phyloP scores from a whole-genome alignment of 495 filamentous ascomycete species.

The Astrocystis sublimbata region DNA sequence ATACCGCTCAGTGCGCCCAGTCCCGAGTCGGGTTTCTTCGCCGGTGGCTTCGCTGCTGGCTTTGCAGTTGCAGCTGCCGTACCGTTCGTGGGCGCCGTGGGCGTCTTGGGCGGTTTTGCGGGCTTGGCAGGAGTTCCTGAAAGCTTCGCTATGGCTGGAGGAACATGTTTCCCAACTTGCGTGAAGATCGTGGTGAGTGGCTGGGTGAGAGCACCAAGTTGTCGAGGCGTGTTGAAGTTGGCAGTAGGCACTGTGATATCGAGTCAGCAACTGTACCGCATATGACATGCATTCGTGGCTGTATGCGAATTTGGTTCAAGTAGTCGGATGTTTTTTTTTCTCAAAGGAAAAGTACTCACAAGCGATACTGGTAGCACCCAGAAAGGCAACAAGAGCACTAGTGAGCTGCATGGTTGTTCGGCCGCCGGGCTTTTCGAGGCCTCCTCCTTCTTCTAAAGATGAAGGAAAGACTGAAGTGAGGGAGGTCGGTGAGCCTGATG shows the following conservation, averaged over 20 bases:
- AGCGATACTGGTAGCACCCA: constrained; percentile 8
- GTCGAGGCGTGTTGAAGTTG: not conserved
- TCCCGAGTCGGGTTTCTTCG: not conserved
- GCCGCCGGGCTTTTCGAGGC: not conserved
- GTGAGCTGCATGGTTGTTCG: constrained; percentile 4
- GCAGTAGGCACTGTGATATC: not conserved
- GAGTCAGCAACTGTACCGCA: not conserved
- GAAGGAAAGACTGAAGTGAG: not conserved
- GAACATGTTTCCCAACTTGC: constrained; percentile 10
- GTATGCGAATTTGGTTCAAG: not conserved
- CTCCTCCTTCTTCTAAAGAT: not conserved
- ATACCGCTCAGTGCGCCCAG: constrained; percentile 7
- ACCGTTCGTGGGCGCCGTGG: not conserved
- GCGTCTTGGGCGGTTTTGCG: not conserved
- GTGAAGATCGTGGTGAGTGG: not conserved
- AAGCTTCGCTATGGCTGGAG: not conserved
- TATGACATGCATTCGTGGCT: not conserved
- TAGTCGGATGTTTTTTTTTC: not conserved
- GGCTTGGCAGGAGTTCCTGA: not conserved
- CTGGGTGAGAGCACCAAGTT: not conserved
- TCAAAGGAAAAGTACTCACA: not conserved
- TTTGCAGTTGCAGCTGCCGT: too few species aligned
- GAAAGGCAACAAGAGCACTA: constrained; percentile 10
- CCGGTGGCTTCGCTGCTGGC: not conserved
- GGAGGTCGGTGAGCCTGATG: not conserved